Base-by-base conservation (phyloP, 2,329 filamentous ascomycete genomes). In the Colletotrichum lindemuthianum region DNA sequence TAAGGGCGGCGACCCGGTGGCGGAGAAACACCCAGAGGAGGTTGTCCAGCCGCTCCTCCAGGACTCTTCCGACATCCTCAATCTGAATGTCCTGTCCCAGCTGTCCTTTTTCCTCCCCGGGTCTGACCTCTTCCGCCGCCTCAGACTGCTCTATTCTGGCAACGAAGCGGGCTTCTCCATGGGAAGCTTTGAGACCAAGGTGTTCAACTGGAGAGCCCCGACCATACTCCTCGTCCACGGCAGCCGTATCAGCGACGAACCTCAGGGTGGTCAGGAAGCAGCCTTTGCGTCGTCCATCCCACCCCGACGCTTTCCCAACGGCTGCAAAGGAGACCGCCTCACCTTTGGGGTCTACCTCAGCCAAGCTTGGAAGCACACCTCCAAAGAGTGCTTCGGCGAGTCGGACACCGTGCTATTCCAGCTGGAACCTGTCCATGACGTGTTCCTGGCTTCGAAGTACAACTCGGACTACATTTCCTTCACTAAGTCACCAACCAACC, bases 161-260 rank as follows among this genome's bases (percentile, higher is more conserved):
- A 88, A 85, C 50, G 85, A 87, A 33, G 87, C 89, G 11, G 91
- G 91, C 6, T 93, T 92, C 75, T 92, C 89, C 16, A 90, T 93
- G 86, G 90, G 90, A 24, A 90, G 88, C 59, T 92, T 93, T 67
- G 89, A 92, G 72, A 85, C 88, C 16, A 89, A 88, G 69, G 88
- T 92, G 3, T 91, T 93, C 77, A 91, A 93, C 73, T 93, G 91
- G 90, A 82, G 86, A 45, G 90, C 90, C 0, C 91, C 91, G 0
- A 92, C 91, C 0, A 85, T 93, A 15, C 79, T 93, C 10, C 82
- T 93, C 1, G 87, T 93, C 2, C 86, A 86, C 16, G 91, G 91
- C 16, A 86, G 83, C 4, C 83, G 73, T 6, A 79, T 93, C 7
- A 74, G 80, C 2, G 78, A 84, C 16, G 72, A 75, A 44, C 78